Base-by-base conservation (phyloP, 2,329 filamentous ascomycete genomes). In the Aurifilum marmelostoma region DNA sequence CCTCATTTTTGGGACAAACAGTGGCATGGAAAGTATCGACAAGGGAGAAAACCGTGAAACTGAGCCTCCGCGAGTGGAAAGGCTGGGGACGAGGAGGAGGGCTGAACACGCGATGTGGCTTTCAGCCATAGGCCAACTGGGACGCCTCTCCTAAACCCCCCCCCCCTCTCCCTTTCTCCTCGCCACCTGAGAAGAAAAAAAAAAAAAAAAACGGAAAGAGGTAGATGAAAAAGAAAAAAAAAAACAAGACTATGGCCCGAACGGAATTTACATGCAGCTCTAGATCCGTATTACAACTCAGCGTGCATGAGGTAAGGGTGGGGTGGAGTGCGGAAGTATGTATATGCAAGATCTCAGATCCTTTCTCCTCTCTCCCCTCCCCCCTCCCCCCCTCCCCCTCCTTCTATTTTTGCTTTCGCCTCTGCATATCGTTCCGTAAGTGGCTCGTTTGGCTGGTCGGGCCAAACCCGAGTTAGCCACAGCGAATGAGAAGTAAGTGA, bases 41-140 rank as follows among this genome's bases (percentile, higher is more conserved):
- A 6, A 47, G 43, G 62, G n/a, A 52, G 32, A 24, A 39, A 37
- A 34, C 63, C 56, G 39, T n/a, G 50, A 50, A 65, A 52, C 54
- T 58, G 62, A 39, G 21, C 18, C 21, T 21, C 39, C 29, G n/a
- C 34, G 34, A 24, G 24, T 43, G 29, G 63, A 54, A 63, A 39
- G 27, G 47, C 18, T n/a, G 29, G 29, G 50, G 50, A 24, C 37
- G 27, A 18, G 64, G 47, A 71, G 67, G 69, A 71, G 67, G 69
- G 69, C 67, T 71, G 67, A 71, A 67, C 64, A 71, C 67, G 67
- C 67, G 67, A 67, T 65, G 69, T 71, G 69, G 69, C 67, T 71
- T 71, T 71, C 64, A 69, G 69, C 69, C 67, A 67, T 69, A 24
- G 43, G 54, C 39, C 43, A 21, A 52, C 56, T 56, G 54, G 52